Evolutionary conservation across 306 rosid species (phyloP), one percentile per base, ranked within the genome.

Genomic region (Morella rubra): DNA sequence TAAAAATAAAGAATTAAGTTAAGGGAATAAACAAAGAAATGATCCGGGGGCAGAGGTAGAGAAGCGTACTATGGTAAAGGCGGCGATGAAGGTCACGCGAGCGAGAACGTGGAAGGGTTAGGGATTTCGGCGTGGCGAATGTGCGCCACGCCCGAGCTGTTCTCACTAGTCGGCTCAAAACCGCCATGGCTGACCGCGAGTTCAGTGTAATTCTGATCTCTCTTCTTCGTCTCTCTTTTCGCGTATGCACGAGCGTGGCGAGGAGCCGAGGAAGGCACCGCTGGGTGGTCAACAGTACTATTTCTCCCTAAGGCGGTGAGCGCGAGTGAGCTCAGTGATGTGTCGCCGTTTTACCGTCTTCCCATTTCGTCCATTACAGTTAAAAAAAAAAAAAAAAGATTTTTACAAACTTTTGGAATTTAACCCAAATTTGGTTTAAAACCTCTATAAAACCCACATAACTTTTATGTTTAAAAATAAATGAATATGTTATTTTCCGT

Each of bases 71-170:
- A 71, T 24, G 72, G 84, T 68, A 16, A 50, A 75, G 68, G 47
- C 84, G 76, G 22, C 66, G 83, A 2, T 82, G 69, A 73, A 66
- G 1, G 71, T 8, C 69, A 40, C 45, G 84, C 2, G 80, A 82
- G 72, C 40, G 72, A 20, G 76, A 44, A 44, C 74, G 47, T n/a
- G 68, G 77, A 81, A 79, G 66, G 80, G 85, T 70, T 83, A 82
- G 90, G 91, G 87, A 88, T 90, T 82, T 84, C 16, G 71, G 62
- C 15, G 82, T 56, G 40, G 83, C 5, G 19, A 80, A 4, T 6
- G 82, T 71, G 71, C 73, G 86, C 80, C 82, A 83, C 7, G 77
- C 11, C 20, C 84, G 87, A 71, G 78, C 79, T 42, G 87, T 59
- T 22, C 81, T 81, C 13, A 75, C 80, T 0, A 89, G 58, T 22